Base-by-base conservation (phyloP, 2,329 filamentous ascomycete genomes). In the Rosellinia necatrix region DNA sequence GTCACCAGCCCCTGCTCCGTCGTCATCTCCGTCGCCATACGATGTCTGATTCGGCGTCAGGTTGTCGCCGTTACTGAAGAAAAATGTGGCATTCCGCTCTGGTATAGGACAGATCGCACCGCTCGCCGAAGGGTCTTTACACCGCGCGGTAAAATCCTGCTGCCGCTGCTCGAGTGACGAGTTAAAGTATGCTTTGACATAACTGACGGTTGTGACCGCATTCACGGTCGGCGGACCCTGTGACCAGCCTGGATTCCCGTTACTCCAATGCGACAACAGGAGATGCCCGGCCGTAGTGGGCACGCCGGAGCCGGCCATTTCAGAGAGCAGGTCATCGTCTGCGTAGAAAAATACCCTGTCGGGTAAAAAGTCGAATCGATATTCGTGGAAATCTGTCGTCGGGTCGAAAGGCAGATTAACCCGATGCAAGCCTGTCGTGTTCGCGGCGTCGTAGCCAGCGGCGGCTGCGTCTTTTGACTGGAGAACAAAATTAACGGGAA, bases 101-200 rank as follows among this genome's bases (percentile, higher is more conserved):
- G 82, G 82, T 15, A 86, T 80, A 9, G 67, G 54, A 61, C 83
- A 85, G 2, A 82, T 70, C 0, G 78, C 74, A 3, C 69, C 70
- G 4, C 66, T 51, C 1, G 69, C 74, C 3, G 50, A 47, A 1
- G 72, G 66, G 49, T 79, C 72, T 10, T 42, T 64, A 63, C 81
- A 85, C 42, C 80, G 72, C 7, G 47, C 55, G 3, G 49, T 54
- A 64, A 73, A 76, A 56, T 79, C 77, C 12, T 60, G 62, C 43
- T 74, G 69, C 13, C 79, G 68, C 52, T 67, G 60, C 2, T 65
- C 60, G 17, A 76, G 64, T 3, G 86, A 86, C 13, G 86, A 86
- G 75, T 92, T 92, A 76, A 92, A 93, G 71, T 92, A 93, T 0
- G 86, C 86, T 70, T 90, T 91, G 54, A 91, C 80, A 66, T 91